phyloP scores from a whole-genome alignment of 352 stramenopile genomes.

The Globisporangium cederbergense region DNA sequence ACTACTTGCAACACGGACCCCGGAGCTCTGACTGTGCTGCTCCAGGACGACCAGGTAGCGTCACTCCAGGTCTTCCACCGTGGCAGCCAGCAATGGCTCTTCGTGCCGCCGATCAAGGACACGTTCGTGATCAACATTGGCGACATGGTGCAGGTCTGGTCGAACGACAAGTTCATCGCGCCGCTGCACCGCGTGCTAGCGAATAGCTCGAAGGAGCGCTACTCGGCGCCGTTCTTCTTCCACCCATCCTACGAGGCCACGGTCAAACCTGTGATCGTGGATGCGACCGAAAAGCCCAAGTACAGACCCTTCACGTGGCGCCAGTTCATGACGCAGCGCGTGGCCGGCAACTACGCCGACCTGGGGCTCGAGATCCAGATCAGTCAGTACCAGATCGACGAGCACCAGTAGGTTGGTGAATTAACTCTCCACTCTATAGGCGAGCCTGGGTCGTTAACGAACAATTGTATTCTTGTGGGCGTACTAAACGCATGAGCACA shows the following conservation, averaged over 20 bases:
- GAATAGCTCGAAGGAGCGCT: slow-evolving; percentile 25
- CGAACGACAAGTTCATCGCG: slow-evolving; percentile 43
- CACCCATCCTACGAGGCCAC: slow-evolving; percentile 59
- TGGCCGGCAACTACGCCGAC: slow-evolving; percentile 90
- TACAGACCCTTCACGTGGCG: slow-evolving; percentile 86
- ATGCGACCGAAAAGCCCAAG: slow-evolving; percentile 27
- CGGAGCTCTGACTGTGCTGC: slow-evolving; percentile 41
- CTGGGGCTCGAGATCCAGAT: slow-evolving; percentile 92
- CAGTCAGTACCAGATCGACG: background rate
- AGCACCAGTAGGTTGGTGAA: too few relatives aligned
- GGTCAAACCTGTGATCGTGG: slow-evolving; percentile 62
- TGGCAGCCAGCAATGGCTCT: slow-evolving; percentile 29
- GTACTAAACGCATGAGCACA: too few relatives aligned
- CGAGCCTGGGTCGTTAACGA: background rate
- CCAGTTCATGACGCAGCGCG: slow-evolving; percentile 83
- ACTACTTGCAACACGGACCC: slow-evolving; percentile 33
- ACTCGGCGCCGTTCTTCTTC: slow-evolving; percentile 41
- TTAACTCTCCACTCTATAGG: too few relatives aligned
- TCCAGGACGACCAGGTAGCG: slow-evolving; percentile 42
- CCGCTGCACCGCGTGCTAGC: slow-evolving; percentile 44
- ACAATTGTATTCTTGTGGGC: background rate
- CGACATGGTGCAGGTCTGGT: slow-evolving; percentile 55
- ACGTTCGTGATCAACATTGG: slow-evolving; percentile 61
- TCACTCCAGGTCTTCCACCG: slow-evolving; percentile 47
- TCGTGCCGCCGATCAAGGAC: slow-evolving; percentile 31